Percentiles rank a stretch among this genome's conserved stretches.
Evolutionary conservation across 139 green algal species (phyloP).

Genomic region (Coelastrella sp.): DNA sequence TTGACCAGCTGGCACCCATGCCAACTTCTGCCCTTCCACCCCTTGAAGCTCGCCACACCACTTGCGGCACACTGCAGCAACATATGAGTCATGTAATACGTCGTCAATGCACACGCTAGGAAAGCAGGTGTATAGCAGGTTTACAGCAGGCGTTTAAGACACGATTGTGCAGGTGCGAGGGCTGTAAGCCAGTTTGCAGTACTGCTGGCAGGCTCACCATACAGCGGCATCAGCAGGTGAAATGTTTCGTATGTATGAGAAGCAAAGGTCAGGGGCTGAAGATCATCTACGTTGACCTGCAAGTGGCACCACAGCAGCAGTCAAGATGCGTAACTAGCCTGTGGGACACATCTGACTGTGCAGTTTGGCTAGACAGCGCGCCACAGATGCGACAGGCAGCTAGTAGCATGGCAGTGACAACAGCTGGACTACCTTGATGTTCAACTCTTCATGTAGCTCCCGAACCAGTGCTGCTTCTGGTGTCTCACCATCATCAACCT

Average conservation of each 20-base stretch:
- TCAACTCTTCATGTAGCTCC: slow-evolving; percentile 81
- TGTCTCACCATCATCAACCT: slow-evolving; percentile 65
- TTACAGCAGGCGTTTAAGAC: too few relatives aligned
- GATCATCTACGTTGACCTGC: slow-evolving; percentile 46
- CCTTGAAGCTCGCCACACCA: slow-evolving; percentile 52
- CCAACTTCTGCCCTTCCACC: slow-evolving; percentile 54
- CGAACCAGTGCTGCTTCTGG: slow-evolving; percentile 72
- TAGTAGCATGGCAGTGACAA: not conserved
- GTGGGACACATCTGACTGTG: too few relatives aligned
- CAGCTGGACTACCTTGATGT: slow-evolving; percentile 45
- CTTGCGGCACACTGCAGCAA: slow-evolving; percentile 50
- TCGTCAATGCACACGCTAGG: too few relatives aligned
- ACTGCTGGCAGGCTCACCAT: slow-evolving; percentile 50
- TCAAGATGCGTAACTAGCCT: too few relatives aligned
- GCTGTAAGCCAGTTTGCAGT: not conserved
- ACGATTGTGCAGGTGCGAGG: too few relatives aligned
- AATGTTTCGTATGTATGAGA: slow-evolving; percentile 66
- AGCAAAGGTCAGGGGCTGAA: slow-evolving; percentile 64
- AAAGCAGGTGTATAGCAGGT: too few relatives aligned
- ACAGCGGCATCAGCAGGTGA: slow-evolving; percentile 75
- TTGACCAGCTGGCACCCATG: slow-evolving; percentile 41
- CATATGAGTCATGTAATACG: not conserved
- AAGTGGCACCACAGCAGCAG: too few relatives aligned
- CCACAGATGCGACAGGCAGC: too few relatives aligned
- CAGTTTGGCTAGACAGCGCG: too few relatives aligned